Evolutionary conservation across 1,139 yeast species (phyloP).

Genomic region (Hanseniaspora sp.): DNA sequence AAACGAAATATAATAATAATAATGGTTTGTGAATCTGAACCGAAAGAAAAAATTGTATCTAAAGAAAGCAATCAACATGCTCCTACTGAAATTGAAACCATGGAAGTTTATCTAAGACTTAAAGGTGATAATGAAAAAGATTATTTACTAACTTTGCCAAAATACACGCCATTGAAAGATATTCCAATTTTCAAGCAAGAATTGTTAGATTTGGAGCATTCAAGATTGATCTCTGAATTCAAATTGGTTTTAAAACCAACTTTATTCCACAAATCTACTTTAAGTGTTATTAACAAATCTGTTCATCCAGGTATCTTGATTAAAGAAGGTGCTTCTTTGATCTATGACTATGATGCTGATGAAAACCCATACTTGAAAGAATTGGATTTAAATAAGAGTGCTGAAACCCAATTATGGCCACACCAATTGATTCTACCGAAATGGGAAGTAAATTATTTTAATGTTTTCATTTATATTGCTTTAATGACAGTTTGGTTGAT

Average conservation of each 20-base stretch:
- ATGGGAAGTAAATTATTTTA: conserved; percentile 52
- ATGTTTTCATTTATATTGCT: conserved; percentile 38
- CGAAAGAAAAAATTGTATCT: neutral
- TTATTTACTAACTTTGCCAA: conserved; percentile 68
- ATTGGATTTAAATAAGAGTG: conserved; percentile 37
- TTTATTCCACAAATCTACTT: conserved; percentile 53
- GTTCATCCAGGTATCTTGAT: conserved; percentile 76
- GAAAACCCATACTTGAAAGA: conserved; percentile 35
- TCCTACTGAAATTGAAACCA: conserved; percentile 22
- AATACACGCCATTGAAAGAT: conserved; percentile 42
- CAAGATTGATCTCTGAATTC: conserved; percentile 35
- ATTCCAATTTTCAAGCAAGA: conserved; percentile 38
- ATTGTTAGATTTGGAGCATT: conserved; percentile 19
- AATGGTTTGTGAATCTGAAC: neutral
- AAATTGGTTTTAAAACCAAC: conserved; percentile 64
- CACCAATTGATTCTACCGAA: conserved; percentile 79
- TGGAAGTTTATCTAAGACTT: conserved; percentile 74
- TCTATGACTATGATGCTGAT: conserved; percentile 54
- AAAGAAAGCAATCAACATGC: neutral
- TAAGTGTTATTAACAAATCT: conserved; percentile 58
- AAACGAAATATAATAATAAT: neutral
- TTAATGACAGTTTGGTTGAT: conserved; percentile 65
- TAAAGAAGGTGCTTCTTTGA: conserved; percentile 57
- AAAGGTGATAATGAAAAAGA: conserved; percentile 78
- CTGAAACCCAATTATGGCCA: conserved; percentile 64